Conservation (phyloP, 257 asterid species). For the Nicotiana obtusifolia region DNA sequence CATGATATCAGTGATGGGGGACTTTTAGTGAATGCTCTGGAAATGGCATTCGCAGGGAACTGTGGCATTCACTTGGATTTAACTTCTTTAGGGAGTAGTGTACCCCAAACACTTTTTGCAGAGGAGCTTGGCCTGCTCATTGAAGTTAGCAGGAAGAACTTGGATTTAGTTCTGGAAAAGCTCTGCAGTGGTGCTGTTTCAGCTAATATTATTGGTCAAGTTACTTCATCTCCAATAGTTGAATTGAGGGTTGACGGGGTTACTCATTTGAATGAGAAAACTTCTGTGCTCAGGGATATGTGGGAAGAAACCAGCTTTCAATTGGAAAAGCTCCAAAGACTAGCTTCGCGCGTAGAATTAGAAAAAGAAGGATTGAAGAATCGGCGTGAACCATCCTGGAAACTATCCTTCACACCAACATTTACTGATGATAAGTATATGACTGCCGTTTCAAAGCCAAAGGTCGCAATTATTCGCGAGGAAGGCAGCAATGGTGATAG, state of each 20-base stretch:
- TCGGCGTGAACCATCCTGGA: slow-evolving; percentile 71
- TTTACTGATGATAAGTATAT: slow-evolving; percentile 46
- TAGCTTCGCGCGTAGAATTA: slow-evolving; percentile 66
- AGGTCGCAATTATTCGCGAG: slow-evolving; percentile 81
- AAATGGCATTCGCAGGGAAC: slow-evolving; percentile 96
- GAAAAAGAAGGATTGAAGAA: slow-evolving; percentile 72
- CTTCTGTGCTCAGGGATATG: slow-evolving; percentile 56
- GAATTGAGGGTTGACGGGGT: slow-evolving; percentile 56
- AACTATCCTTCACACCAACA: slow-evolving; percentile 61
- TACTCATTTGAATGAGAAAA: slow-evolving; percentile 50
- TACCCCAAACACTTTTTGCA: slow-evolving; percentile 57
- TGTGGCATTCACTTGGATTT: slow-evolving; percentile 60
- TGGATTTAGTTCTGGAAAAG: slow-evolving; percentile 35
- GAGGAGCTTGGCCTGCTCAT: slow-evolving; percentile 85
- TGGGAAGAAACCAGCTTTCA: slow-evolving; percentile 95
- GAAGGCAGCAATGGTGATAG: slow-evolving; percentile 98
- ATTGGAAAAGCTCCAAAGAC: slow-evolving; percentile 72
- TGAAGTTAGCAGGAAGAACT: slow-evolving; percentile 51
- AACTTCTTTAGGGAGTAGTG: slow-evolving; percentile 32
- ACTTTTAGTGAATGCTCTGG: slow-evolving; percentile 61
- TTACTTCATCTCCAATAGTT: slow-evolving; percentile 36
- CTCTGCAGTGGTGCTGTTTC: slow-evolving; percentile 41
- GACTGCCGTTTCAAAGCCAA: slow-evolving; percentile 56
- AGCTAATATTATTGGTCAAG: slow-evolving; percentile 64
- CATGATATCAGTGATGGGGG: slow-evolving; percentile 98